Evolutionary conservation across 1,284 basidiomycete genomes (phyloP), one percentile per base, ranked within the genome.

Genomic region (Gymnopus androsaceus): DNA sequence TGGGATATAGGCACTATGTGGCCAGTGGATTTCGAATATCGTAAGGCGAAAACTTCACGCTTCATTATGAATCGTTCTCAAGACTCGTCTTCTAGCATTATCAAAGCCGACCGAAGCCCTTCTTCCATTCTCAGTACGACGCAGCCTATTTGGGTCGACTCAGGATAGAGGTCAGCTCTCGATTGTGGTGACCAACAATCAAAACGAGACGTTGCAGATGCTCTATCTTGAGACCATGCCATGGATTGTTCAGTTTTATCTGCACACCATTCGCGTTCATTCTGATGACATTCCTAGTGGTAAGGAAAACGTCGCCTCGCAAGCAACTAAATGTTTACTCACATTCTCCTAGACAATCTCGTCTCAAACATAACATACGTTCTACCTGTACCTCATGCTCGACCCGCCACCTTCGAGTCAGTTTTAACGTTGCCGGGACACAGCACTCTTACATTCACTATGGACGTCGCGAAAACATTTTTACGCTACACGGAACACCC

Each of bases 401-500:
- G 83, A 4, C 87, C 91, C n/a, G 83, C 90, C 28, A 82, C 86
- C 2, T 76, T 95, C 33, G 91, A 95, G 71, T 77, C 85, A 1
- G 68, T 79, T 27, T 69, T 98, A n/a, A 77, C 72, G 1, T 69
- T 96, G 14, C 90, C 95, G 0, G 79, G 92, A 2, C 74, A 77
- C 21, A 79, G 80, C 55, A 87, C 80, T 0, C 67, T 95, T 1
- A 75, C 78, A 5, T 72, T 98, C 51, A 79, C 76, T 15, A 80
- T 96, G 67, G 88, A 91, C 38, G 85, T 95, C 65, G 80, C 83
- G 34, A 95, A 95, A 70, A 83, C 88, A 3, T 96, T 95, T 68
- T 77, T 99, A 54, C 85, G 90, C 49, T 98, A 98, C 69, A 95
- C 91, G 15, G 95, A 98, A 66, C 96, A 99, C 69, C 92, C 90